phyloP scores from a whole-genome alignment of 2,329 filamentous ascomycete species.

The Cytospora piceae region DNA sequence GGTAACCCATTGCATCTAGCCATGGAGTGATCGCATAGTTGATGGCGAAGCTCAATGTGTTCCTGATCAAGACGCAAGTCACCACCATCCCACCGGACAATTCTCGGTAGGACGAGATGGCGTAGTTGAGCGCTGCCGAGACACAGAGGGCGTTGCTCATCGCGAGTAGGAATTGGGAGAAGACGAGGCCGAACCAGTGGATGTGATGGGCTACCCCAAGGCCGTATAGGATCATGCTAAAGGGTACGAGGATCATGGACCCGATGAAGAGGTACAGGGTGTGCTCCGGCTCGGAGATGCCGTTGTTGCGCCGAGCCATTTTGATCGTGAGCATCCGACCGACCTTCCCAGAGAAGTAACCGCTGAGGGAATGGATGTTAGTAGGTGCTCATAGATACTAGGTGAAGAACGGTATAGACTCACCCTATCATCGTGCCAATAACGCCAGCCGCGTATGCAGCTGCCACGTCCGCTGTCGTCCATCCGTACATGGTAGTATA shows the following conservation, averaged over 20 bases:
- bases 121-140: slow-evolving; percentile 37
- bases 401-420: slow-evolving; percentile 16
- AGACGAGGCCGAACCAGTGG: slow-evolving; percentile 40
- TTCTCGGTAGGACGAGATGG: slow-evolving; percentile 39
- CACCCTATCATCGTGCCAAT: slow-evolving; percentile 28
- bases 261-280: slow-evolving; percentile 32
- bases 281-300: slow-evolving; percentile 35
- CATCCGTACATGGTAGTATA: slow-evolving; percentile 40
- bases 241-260: slow-evolving; percentile 32
- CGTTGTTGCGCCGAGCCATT: slow-evolving; percentile 33
- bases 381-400: slow-evolving; percentile 17
- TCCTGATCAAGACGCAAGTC: slow-evolving; percentile 41
- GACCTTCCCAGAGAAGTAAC: slow-evolving; percentile 35
- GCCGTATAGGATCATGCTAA: slow-evolving; percentile 33
- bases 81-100: slow-evolving; percentile 38
- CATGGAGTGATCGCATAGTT: slow-evolving; percentile 42
- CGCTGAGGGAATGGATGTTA: slow-evolving; percentile 33
- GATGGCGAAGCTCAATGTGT: slow-evolving; percentile 46
- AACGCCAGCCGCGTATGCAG: slow-evolving; percentile 37
- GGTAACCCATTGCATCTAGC: slow-evolving; percentile 42
- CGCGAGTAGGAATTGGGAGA: slow-evolving; percentile 37
- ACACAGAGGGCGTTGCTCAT: slow-evolving; percentile 38
- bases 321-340: slow-evolving; percentile 32
- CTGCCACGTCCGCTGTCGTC: slow-evolving; percentile 36
- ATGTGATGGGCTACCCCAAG: slow-evolving; percentile 37